Conservation (phyloP, 495 filamentous ascomycete genomes). For the Penicillium maclennaniae region DNA sequence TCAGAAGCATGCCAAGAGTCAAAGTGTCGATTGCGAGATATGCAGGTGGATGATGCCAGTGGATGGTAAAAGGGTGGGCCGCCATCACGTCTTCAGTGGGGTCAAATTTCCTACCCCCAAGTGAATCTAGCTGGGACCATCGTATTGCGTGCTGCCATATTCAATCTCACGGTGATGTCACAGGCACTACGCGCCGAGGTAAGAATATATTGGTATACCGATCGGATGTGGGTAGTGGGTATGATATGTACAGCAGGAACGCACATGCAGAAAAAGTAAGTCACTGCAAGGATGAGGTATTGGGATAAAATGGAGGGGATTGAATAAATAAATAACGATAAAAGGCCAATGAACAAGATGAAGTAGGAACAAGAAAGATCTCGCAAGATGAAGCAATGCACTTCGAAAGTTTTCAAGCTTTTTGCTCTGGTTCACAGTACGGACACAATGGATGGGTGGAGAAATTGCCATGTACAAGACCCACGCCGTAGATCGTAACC, state of each 20-base stretch:
- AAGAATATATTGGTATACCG: not conserved
- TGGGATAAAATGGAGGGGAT: not conserved
- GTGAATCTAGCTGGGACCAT: not conserved
- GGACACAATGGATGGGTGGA: not conserved
- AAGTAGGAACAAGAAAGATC: not conserved
- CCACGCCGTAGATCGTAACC: not conserved
- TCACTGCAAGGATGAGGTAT: slow-evolving; percentile 2
- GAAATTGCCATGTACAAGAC: slow-evolving; percentile 7
- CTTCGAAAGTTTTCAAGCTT: not conserved
- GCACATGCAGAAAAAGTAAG: slow-evolving; percentile 2
- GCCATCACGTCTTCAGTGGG: slow-evolving; percentile 16
- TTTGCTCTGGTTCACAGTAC: slow-evolving; percentile 1
- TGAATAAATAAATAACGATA: not conserved
- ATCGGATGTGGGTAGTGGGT: not conserved
- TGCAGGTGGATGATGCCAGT: slow-evolving; percentile 3
- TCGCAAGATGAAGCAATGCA: not conserved
- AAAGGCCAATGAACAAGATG: not conserved
- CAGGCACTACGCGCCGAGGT: not conserved
- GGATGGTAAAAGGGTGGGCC: slow-evolving; percentile 14
- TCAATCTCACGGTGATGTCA: not conserved
- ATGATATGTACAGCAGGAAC: slow-evolving; percentile 5
- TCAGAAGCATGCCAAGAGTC: not conserved
- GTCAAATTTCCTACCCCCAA: not conserved
- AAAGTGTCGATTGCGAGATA: slow-evolving; percentile 10
- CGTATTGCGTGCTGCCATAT: not conserved